Evolutionary conservation across 75 land plant genomes (phyloP).

Genomic region (Picea glauca): DNA sequence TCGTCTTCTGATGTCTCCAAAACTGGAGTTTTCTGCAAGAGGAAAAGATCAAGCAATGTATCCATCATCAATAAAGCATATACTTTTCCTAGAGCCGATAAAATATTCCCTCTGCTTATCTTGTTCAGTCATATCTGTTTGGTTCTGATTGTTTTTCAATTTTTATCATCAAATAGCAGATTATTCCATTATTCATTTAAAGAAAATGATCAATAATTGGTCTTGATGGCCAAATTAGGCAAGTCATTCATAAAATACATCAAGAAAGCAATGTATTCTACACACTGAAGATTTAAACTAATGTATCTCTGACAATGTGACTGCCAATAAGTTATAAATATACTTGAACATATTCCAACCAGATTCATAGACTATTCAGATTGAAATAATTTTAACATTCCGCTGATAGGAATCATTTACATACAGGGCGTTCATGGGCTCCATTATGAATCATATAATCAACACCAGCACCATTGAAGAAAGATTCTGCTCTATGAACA

Average conservation of each 20-base stretch:
- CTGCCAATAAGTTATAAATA: background rate
- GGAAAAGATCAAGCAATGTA: constrained; percentile 5
- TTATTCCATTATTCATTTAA: background rate
- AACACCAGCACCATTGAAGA: constrained; percentile 67
- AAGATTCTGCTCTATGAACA: constrained; percentile 64
- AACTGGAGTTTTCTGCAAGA: constrained; percentile 60
- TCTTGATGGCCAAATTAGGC: background rate
- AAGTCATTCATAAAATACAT: background rate
- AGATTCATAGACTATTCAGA: background rate
- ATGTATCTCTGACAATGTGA: background rate
- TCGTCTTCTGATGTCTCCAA: constrained; percentile 63
- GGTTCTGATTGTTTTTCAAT: background rate
- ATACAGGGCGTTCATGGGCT: constrained; percentile 81
- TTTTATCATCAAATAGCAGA: background rate
- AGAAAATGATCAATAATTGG: background rate
- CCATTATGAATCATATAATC: constrained; percentile 92
- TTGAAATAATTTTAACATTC: background rate
- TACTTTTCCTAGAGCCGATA: background rate
- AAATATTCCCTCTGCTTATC: background rate
- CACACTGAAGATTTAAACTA: background rate
- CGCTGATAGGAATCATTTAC: constrained; percentile 10
- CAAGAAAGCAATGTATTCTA: background rate
- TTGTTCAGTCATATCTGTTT: background rate
- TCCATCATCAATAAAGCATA: background rate
- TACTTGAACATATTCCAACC: background rate